Conservation (phyloP, 345 rosid species). For the Microcos paniculata region DNA sequence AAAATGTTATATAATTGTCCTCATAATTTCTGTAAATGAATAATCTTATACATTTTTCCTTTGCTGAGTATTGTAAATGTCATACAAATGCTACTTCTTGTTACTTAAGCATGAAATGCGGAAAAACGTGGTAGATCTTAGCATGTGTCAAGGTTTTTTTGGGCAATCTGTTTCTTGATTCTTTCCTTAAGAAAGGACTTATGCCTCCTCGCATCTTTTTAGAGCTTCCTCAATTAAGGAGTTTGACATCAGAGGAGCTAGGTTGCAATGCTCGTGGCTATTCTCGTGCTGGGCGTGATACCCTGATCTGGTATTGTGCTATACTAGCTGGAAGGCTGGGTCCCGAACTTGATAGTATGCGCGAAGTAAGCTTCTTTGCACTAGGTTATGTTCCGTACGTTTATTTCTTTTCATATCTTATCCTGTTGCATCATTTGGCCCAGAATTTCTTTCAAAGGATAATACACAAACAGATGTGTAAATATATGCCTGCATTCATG, state of each 20-base stretch:
- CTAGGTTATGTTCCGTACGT: constrained; percentile 14
- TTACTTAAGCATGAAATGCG: not conserved
- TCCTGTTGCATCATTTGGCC: not conserved
- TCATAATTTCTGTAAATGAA: not conserved
- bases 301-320: constrained; percentile 81
- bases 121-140: not conserved
- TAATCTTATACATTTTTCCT: not conserved
- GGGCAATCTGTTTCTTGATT: not conserved
- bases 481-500: not conserved
- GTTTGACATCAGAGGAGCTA: constrained; percentile 75
- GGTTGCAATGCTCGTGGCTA: constrained; percentile 93
- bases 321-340: constrained; percentile 87
- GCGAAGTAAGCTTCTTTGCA: constrained; percentile 59
- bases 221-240: constrained; percentile 89
- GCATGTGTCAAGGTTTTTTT: not conserved
- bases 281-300: constrained; percentile 83
- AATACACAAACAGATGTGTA: not conserved
- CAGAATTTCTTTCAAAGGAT: not conserved
- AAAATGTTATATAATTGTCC: not conserved
- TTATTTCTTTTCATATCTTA: not conserved
- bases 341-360: constrained; percentile 80
- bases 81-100: not conserved
- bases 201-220: constrained; percentile 23
- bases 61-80: not conserved
- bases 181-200: constrained; percentile 11